phyloP scores from a whole-genome alignment of 2,329 filamentous ascomycete genomes.

The Talaromyces pinophilus region DNA sequence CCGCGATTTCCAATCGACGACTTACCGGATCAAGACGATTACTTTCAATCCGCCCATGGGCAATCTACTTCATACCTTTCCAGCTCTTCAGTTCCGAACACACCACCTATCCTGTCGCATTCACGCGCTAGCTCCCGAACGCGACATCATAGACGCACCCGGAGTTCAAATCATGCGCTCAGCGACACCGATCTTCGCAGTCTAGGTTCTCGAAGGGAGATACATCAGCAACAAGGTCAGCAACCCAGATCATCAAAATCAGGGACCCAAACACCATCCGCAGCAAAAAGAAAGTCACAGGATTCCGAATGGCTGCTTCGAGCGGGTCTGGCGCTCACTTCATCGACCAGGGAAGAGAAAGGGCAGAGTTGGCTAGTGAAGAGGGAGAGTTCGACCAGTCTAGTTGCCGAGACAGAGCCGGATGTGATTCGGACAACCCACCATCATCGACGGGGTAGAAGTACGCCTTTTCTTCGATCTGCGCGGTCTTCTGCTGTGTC shows the following conservation, averaged over 20 bases:
- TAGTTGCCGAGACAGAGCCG: slow-evolving; percentile 45
- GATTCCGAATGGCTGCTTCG: slow-evolving; percentile 62
- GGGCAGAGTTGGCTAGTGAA: slow-evolving; percentile 64
- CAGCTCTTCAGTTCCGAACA: slow-evolving; percentile 45
- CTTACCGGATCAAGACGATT: slow-evolving; percentile 39
- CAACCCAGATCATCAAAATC: slow-evolving; percentile 6
- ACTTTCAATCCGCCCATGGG: slow-evolving; percentile 33
- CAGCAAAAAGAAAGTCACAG: slow-evolving; percentile 24
- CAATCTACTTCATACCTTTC: slow-evolving; percentile 42
- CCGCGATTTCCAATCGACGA: slow-evolving; percentile 56
- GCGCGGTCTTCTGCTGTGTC: slow-evolving; percentile 39
- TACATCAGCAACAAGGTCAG: slow-evolving; percentile 30
- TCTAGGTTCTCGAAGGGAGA: slow-evolving; percentile 25
- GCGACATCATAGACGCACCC: slow-evolving; percentile 36
- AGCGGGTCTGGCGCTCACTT: slow-evolving; percentile 58
- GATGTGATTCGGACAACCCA: slow-evolving; percentile 30
- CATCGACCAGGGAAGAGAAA: slow-evolving; percentile 60
- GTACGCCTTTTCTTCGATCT: slow-evolving; percentile 26
- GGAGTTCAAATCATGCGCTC: slow-evolving; percentile 36
- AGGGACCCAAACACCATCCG: slow-evolving; percentile 16
- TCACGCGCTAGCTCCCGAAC: slow-evolving; percentile 44
- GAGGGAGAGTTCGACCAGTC: slow-evolving; percentile 57
- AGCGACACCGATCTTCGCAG: slow-evolving; percentile 41
- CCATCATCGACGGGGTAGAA: slow-evolving; percentile 27
- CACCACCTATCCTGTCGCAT: slow-evolving; percentile 46